phyloP scores from a whole-genome alignment of 1,284 basidiomycete genomes.

The Trametes sp. region DNA sequence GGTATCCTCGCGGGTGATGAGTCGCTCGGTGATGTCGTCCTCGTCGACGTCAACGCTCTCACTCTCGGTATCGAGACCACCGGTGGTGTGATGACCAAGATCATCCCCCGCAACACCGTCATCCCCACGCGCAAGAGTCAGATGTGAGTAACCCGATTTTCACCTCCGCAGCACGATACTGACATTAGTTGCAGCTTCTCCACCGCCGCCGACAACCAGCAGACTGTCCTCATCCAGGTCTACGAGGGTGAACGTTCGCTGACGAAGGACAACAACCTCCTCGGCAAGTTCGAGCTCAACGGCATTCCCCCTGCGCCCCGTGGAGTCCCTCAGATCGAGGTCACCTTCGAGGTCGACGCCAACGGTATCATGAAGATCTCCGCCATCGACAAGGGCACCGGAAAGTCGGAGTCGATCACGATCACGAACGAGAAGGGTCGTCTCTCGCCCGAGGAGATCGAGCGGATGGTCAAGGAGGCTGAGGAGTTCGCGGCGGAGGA shows the following conservation, averaged over 20 bases:
- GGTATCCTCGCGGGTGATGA: conserved; percentile 94
- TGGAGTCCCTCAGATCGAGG: conserved; percentile 95
- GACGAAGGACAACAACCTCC: conserved; percentile 98
- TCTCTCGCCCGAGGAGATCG: conserved; percentile 87
- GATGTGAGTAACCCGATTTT: conserved; percentile 53
- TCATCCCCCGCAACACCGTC: conserved; percentile 96
- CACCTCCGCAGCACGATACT: not conserved
- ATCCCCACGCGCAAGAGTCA: conserved; percentile 98
- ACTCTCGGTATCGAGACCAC: conserved; percentile 99
- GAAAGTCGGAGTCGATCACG: conserved; percentile 88
- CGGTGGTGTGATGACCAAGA: conserved; percentile 97
- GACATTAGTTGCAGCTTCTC: conserved; percentile 74
- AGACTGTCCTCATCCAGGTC: conserved; percentile 90
- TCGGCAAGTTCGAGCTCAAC: conserved; percentile 96
- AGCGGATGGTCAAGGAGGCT: conserved; percentile 92
- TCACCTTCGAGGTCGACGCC: conserved; percentile 93
- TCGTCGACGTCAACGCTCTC: conserved; percentile 95
- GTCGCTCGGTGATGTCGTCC: conserved; percentile 85
- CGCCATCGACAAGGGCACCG: conserved; percentile 90
- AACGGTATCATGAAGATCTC: conserved; percentile 93
- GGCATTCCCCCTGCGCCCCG: conserved; percentile 94
- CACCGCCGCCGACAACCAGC: conserved; percentile 95
- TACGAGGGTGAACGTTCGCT: conserved; percentile 95
- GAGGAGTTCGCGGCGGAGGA: conserved; percentile 91
- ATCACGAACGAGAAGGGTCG: conserved; percentile 91